Evolutionary conservation across 2,329 filamentous ascomycete species (phyloP), one percentile per base, ranked within the genome.

Genomic region (Ophiostoma australiae): DNA sequence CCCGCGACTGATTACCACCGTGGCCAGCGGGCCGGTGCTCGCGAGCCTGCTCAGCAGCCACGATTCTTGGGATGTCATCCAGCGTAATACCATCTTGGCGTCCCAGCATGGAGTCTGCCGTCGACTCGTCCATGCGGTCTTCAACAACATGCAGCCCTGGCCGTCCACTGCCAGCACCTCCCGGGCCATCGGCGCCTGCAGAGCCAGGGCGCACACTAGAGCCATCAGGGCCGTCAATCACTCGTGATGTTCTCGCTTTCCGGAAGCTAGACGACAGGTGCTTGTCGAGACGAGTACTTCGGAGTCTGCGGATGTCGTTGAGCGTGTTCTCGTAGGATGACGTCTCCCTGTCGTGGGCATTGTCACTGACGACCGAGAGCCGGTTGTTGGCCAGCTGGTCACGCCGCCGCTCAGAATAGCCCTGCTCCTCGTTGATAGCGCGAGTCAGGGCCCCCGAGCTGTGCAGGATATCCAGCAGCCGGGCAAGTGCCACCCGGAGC

Each of bases 51-150:
- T 98, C 94, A 17, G 95, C 92, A 44, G 95, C 95, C 61, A 97
- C 94, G 76, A 99, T 97, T 74, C 95, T 88, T 10, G 95, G 93
- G 75, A 99, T 98, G 77, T 99, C 95, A 77, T 99, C 95, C 71
- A 99, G 83, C 0, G 94, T 97, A 73, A 99, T 87, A 33, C 93
- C 93, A 80, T 98, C 94, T 77, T 94, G 91, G 75, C 93, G 90
- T 48, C 93, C 93, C 77, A 99, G 93, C 77, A 94, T 94, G 75
- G 94, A 85, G 76, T 94, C 92, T 20, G 91, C 89, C 41, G 89
- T 86, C 27, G 87, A 85, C 75, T 92, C 90, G 68, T 89, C 87
- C 74, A 89, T 87, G 68, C 87, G 86, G 76, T 96, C 93, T 77
- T 96, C 92, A 1, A 94, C 88, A 75, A 95, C 94, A 74, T 92